Evolutionary conservation across 352 stramenopile genomes (phyloP), one percentile per base, ranked within the genome.

Genomic region (Phytophthora multivora): DNA sequence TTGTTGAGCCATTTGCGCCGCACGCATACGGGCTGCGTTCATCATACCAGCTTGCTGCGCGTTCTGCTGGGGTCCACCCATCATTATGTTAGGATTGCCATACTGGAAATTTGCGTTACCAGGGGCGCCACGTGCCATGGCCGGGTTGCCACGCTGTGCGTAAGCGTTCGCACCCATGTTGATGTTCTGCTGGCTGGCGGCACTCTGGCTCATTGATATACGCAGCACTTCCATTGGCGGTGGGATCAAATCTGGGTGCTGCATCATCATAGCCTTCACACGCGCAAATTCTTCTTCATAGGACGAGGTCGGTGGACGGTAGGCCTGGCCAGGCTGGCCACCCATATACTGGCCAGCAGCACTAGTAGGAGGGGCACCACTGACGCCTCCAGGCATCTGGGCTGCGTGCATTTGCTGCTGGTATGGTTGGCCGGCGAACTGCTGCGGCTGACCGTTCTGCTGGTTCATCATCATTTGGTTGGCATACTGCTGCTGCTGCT

Each of bases 231-330:
- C 88, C 82, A 92, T 89, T 28, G 88, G 88, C 11, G 88, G 88
- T 5, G 88, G 84, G 50, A 96, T 96, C 60, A 94, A 59, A 55
- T 96, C 88, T 1, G 83, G 81, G 45, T 96, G 88, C 62, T 93
- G 83, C 77, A 90, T 91, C 77, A 95, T 91, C 88, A 94, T 94
- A 36, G 86, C 87, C 69, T 93, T 94, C 35, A 96, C 83, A 16
- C 87, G 77, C 56, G 88, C 85, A 62, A 93, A 90, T 59, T 96
- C 88, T 60, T 96, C 85, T 51, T 95, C 88, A 53, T 94, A 95
- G 8, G 78, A 86, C 21, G 86, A 89, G 7, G 73, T 85, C 6
- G 73, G 71, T 15, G 77, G 71, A 45, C 86, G 79, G 54, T 86
- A 94, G 7, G 66, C 53, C 52, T 86, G 81, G 11, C 54, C 43